Percentiles rank a stretch among this genome's conserved stretches.
Evolutionary conservation across 2,329 filamentous ascomycete genomes (phyloP).

Genomic region (Trichoderma atrobrunneum): DNA sequence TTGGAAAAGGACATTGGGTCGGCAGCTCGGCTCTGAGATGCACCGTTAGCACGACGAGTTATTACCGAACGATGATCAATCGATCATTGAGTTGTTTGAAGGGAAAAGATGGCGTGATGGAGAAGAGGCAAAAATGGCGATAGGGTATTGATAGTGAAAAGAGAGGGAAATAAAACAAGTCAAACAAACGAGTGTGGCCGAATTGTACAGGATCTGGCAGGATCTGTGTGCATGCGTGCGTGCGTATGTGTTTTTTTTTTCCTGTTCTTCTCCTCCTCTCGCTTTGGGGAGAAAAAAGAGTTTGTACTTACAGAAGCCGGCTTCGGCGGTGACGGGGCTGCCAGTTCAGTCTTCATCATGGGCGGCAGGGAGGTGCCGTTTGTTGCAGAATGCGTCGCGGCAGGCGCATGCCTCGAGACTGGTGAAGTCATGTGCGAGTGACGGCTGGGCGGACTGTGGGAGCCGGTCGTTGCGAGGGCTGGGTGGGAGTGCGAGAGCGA

Average conservation of each 20-base stretch:
- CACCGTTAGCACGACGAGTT: neutral
- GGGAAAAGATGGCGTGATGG: neutral
- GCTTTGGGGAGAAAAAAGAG: neutral
- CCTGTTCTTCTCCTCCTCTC: neutral
- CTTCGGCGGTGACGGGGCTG: slow-evolving; percentile 41
- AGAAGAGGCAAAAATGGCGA: neutral
- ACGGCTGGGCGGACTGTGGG: slow-evolving; percentile 43
- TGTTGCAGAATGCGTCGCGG: slow-evolving; percentile 37
- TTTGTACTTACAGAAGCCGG: slow-evolving; percentile 28
- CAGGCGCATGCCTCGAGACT: slow-evolving; percentile 43
- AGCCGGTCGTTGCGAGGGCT: slow-evolving; percentile 40
- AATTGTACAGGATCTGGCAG: neutral
- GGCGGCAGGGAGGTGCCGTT: slow-evolving; percentile 42
- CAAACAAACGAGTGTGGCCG: neutral
- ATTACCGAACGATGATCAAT: neutral
- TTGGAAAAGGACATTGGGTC: slow-evolving; percentile 96
- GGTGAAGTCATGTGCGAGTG: slow-evolving; percentile 48
- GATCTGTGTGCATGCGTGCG: neutral
- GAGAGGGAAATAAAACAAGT: neutral
- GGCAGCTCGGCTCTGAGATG: slow-evolving; percentile 64
- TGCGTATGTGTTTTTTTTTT: neutral
- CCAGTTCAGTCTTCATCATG: slow-evolving; percentile 40
- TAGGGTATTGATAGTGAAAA: neutral
- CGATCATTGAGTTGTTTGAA: neutral
- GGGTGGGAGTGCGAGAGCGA: slow-evolving; percentile 51